Conservation (phyloP, 2,329 filamentous ascomycete species). For the Nothomitra cinnamomea region DNA sequence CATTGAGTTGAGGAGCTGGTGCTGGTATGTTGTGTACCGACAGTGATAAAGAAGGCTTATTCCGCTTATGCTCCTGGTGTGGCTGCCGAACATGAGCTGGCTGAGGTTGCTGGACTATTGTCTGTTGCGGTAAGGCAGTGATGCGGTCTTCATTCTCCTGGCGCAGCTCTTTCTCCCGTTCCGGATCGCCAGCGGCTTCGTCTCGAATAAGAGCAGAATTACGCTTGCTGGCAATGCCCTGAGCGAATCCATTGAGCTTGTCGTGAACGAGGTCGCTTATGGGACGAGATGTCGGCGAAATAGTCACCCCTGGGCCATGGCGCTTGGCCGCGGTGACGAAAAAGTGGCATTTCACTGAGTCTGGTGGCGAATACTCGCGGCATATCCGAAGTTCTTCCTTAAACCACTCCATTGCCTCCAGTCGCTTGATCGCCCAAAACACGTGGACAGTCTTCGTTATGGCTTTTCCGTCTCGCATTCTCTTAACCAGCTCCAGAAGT, state of each 20-base stretch:
- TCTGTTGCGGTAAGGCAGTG: conserved; percentile 16
- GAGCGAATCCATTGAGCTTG: conserved; percentile 73
- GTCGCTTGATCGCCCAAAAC: conserved; percentile 81
- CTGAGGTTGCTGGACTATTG: conserved; percentile 11
- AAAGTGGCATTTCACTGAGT: conserved; percentile 84
- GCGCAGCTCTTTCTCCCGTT: conserved; percentile 63
- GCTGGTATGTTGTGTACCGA: not conserved
- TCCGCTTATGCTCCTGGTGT: not conserved
- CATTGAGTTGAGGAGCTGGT: conserved; percentile 4
- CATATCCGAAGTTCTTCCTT: conserved; percentile 87
- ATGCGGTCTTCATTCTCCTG: conserved; percentile 63
- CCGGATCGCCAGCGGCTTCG: conserved; percentile 61
- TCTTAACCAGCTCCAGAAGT: conserved; percentile 82
- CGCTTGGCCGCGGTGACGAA: conserved; percentile 71
- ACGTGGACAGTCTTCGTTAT: conserved; percentile 82
- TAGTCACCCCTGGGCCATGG: not conserved
- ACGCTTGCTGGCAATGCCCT: conserved; percentile 71
- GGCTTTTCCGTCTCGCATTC: conserved; percentile 87
- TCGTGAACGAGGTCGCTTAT: conserved; percentile 67
- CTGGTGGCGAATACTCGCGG: conserved; percentile 71
- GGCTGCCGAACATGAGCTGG: not conserved
- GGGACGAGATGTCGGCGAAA: conserved; percentile 24
- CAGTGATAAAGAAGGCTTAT: not conserved
- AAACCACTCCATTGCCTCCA: conserved; percentile 96
- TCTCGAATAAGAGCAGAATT: conserved; percentile 71